phyloP scores from a whole-genome alignment of 352 stramenopile genomes.

The Globisporangium carolinianum region DNA sequence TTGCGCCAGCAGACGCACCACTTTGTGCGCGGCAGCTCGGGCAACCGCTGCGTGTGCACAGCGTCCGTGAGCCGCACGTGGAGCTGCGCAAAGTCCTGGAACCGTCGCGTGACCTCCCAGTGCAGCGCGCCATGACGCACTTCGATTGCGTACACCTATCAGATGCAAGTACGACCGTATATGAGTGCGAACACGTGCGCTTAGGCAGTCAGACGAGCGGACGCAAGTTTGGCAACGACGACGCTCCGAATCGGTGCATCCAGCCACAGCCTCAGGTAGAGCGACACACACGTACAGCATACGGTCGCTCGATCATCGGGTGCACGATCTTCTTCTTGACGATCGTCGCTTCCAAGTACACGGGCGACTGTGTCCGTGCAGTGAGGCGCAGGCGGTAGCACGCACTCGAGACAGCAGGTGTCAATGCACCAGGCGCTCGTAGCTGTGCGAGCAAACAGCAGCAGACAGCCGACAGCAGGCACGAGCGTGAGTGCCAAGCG shows the following conservation, averaged over 20 bases:
- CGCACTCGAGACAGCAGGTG: too few relatives aligned
- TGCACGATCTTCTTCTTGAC: conserved; percentile 26
- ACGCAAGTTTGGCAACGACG: too few relatives aligned
- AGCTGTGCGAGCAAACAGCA: conserved; percentile 1
- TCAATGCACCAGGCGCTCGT: not conserved
- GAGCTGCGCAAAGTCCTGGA: conserved; percentile 36
- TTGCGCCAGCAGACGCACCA: conserved; percentile 18
- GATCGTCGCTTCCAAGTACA: conserved; percentile 18
- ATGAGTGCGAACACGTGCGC: too few relatives aligned
- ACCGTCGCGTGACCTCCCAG: conserved; percentile 41
- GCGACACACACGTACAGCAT: conserved; percentile 16
- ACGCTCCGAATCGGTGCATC: too few relatives aligned
- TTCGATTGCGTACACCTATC: conserved; percentile 38
- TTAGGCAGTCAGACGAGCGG: too few relatives aligned
- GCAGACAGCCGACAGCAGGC: not conserved
- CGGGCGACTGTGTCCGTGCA: not conserved
- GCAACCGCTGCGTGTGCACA: conserved; percentile 9
- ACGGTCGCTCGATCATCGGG: conserved; percentile 33
- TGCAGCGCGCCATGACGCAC: conserved; percentile 26
- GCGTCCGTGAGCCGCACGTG: conserved; percentile 19
- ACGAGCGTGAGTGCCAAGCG: too few relatives aligned
- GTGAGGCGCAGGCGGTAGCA: conserved; percentile 1
- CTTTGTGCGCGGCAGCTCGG: conserved; percentile 27
- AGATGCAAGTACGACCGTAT: too few relatives aligned
- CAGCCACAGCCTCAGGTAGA: too few relatives aligned